phyloP scores from a whole-genome alignment of 345 rosid species.

The Balakata baccata region DNA sequence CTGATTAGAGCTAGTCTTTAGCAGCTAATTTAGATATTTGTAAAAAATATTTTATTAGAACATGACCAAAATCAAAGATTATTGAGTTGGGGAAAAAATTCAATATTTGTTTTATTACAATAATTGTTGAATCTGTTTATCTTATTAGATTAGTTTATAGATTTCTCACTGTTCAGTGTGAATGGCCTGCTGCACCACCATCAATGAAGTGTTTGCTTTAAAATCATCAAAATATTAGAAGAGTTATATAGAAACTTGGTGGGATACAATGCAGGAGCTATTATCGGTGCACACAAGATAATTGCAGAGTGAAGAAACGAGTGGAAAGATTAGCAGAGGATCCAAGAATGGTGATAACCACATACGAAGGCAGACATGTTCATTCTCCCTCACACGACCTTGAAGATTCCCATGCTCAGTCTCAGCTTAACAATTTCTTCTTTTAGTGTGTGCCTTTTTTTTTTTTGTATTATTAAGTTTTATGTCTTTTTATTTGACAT shows the following conservation, averaged over 20 bases:
- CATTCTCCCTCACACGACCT: constrained; percentile 82
- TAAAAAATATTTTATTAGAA: too few species aligned
- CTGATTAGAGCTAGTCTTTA: too few species aligned
- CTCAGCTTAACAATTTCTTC: constrained; percentile 59
- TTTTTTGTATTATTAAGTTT: neutral
- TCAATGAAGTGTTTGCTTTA: neutral
- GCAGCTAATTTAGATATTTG: too few species aligned
- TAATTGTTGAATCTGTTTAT: too few species aligned
- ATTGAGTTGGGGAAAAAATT: too few species aligned
- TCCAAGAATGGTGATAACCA: constrained; percentile 97
- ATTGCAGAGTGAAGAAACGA: constrained; percentile 88
- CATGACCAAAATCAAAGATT: too few species aligned
- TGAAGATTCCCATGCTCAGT: constrained; percentile 49
- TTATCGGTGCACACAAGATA: constrained; percentile 91
- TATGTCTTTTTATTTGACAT: neutral
- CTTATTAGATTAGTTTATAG: too few species aligned
- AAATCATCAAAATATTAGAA: too few species aligned
- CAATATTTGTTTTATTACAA: too few species aligned
- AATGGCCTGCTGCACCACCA: too few species aligned
- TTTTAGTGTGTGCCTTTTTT: constrained; percentile 34
- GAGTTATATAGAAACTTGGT: neutral
- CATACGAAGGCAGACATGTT: constrained; percentile 90
- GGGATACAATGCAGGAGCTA: constrained; percentile 64
- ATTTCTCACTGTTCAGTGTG: too few species aligned
- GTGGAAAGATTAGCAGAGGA: constrained; percentile 98